These are phyloP conservation scores for Talaromyces islandicus DNA, from an alignment of 2,329 filamentous ascomycete species.

Conservation along the genomic window DNA sequence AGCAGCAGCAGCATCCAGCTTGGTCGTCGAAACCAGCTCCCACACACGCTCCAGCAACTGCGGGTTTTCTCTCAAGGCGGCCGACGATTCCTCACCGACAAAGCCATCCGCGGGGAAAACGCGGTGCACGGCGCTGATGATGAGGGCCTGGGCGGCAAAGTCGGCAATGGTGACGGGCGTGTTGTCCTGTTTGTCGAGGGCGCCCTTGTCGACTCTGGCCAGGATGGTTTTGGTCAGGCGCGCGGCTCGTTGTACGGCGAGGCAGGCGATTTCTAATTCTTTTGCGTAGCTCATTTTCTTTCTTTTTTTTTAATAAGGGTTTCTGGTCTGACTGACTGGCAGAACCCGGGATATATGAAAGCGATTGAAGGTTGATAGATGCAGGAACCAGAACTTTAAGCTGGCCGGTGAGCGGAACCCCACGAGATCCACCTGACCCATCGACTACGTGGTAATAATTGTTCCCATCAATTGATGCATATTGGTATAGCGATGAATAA, in stretches of 20 bases:
- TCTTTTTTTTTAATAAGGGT: too few species aligned
- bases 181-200: slow-evolving; percentile 52
- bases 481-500: slow-evolving; percentile 13
- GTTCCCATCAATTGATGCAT: not conserved
- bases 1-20: slow-evolving; percentile 27
- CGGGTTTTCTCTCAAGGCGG: slow-evolving; percentile 45
- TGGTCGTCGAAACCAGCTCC: slow-evolving; percentile 43
- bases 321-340: too few species aligned
- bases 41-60: slow-evolving; percentile 50
- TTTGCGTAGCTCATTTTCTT: slow-evolving; percentile 23
- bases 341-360: not conserved
- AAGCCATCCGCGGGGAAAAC: slow-evolving; percentile 53
- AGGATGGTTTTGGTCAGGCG: slow-evolving; percentile 53
- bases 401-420: not conserved
- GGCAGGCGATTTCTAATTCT: slow-evolving; percentile 31
- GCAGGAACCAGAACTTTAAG: not conserved
- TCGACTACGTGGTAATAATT: not conserved
- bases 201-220: slow-evolving; percentile 43
- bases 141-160: slow-evolving; percentile 57
- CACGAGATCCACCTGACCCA: not conserved
- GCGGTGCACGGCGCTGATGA: slow-evolving; percentile 51
- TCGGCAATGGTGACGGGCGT: slow-evolving; percentile 60
- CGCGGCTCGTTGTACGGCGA: slow-evolving; percentile 51
- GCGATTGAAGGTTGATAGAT: not conserved
- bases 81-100: slow-evolving; percentile 56